phyloP scores from a whole-genome alignment of 1,139 yeast species.

The Scheffersomyces titani region DNA sequence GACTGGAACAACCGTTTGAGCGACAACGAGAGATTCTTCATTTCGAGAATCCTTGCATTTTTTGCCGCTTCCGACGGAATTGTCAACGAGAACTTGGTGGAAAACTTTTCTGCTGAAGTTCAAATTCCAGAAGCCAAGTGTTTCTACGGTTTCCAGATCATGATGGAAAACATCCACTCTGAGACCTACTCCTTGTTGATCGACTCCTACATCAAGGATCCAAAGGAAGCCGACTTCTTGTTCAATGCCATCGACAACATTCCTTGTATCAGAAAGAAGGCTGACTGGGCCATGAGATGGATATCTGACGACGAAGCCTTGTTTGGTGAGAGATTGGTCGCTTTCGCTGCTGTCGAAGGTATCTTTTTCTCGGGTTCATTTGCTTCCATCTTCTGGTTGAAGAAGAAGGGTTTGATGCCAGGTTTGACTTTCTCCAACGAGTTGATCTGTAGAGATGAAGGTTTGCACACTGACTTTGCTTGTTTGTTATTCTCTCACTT shows the following conservation, averaged over 20 bases:
- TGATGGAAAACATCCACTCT: conserved; percentile 99
- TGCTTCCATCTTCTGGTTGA: conserved; percentile 97
- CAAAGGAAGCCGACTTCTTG: conserved; percentile 82
- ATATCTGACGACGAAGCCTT: conserved; percentile 82
- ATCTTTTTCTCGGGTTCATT: conserved; percentile 97
- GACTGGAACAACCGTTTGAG: conserved; percentile 89
- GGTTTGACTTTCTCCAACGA: conserved; percentile 97
- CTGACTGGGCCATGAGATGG: conserved; percentile 98
- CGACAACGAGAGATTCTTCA: conserved; percentile 87
- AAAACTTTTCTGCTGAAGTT: conserved; percentile 95
- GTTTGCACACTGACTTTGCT: conserved; percentile 97
- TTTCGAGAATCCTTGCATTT: conserved; percentile 93
- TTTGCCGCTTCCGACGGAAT: conserved; percentile 98
- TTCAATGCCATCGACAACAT: conserved; percentile 94
- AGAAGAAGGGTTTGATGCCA: conserved; percentile 98
- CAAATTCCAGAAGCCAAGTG: conserved; percentile 98
- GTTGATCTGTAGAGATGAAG: conserved; percentile 97
- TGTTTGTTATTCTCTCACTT: conserved; percentile 92
- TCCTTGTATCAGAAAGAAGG: conserved; percentile 93
- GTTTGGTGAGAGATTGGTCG: conserved; percentile 93
- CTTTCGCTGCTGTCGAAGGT: conserved; percentile 99
- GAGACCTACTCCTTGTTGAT: conserved; percentile 94
- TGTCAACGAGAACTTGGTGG: conserved; percentile 95
- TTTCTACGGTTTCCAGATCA: conserved; percentile 98
- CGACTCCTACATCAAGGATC: conserved; percentile 94